These are phyloP conservation scores for Hanseniaspora uvarum DNA, from an alignment of 1,139 yeast genomes.

Conservation along the genomic window DNA sequence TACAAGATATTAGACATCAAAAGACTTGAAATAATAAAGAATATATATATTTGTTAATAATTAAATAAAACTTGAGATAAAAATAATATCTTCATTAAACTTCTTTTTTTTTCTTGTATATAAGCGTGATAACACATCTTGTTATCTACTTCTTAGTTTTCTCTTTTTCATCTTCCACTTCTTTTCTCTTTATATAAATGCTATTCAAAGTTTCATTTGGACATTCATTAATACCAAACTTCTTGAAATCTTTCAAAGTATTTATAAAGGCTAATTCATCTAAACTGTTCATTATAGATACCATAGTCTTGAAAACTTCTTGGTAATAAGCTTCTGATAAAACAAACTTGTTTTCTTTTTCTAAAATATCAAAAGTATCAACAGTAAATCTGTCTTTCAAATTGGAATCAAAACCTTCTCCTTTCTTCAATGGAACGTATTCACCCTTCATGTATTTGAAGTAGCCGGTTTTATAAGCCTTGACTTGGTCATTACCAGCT, in stretches of 20 bases:
- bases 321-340: slow-evolving; percentile 45
- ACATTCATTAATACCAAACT: slow-evolving; percentile 8
- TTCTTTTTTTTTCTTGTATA: not conserved
- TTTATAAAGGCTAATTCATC: not conserved
- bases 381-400: slow-evolving; percentile 29
- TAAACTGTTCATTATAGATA: slow-evolving; percentile 23
- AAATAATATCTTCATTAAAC: not conserved
- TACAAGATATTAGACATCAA: slow-evolving; percentile 30
- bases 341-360: slow-evolving; percentile 35
- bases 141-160: not conserved
- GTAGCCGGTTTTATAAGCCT: slow-evolving; percentile 66
- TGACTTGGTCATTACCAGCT: slow-evolving; percentile 60
- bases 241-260: slow-evolving; percentile 7
- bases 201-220: slow-evolving; percentile 24
- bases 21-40: not conserved
- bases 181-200: slow-evolving; percentile 8
- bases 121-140: not conserved
- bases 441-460: slow-evolving; percentile 49
- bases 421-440: slow-evolving; percentile 54
- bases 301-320: slow-evolving; percentile 24
- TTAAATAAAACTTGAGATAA: not conserved
- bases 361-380: slow-evolving; percentile 30
- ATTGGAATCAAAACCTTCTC: slow-evolving; percentile 77
- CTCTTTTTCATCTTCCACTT: slow-evolving; percentile 4
- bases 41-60: not conserved